These are phyloP conservation scores for Penicillium daleae DNA, from an alignment of 495 filamentous ascomycete genomes.

Conservation along the genomic window DNA sequence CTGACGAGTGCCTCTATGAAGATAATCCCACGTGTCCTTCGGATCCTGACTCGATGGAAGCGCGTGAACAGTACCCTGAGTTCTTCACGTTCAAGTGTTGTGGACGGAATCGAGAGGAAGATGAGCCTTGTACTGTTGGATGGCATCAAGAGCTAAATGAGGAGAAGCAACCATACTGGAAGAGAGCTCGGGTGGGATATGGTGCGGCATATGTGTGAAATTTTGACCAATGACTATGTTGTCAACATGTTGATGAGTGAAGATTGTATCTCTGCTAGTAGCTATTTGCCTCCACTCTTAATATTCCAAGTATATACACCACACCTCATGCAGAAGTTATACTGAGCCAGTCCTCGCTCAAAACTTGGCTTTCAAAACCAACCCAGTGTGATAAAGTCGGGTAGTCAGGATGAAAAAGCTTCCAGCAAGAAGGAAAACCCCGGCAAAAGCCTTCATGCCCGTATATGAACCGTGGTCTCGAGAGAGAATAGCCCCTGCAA, in stretches of 20 bases:
- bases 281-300: not conserved
- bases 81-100: not conserved
- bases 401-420: slow-evolving; percentile 19
- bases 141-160: not conserved
- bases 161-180: not conserved
- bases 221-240: not conserved
- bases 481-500: slow-evolving; percentile 55
- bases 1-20: not conserved
- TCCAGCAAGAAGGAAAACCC: slow-evolving; percentile 26
- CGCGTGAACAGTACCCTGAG: not conserved
- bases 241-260: not conserved
- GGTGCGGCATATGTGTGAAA: not conserved
- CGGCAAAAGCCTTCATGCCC: slow-evolving; percentile 33
- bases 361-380: slow-evolving; percentile 19
- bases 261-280: not conserved
- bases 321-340: too few species aligned
- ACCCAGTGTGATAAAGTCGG: slow-evolving; percentile 19
- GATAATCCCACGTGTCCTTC: not conserved
- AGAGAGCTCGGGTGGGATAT: not conserved
- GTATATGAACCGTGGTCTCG: slow-evolving; percentile 20
- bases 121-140: not conserved
- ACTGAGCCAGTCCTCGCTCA: not conserved
- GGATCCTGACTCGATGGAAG: not conserved
- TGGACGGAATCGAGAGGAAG: not conserved
- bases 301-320: too few species aligned